phyloP scores from a whole-genome alignment of 208 protist species.

The Porcisia hertigi region DNA sequence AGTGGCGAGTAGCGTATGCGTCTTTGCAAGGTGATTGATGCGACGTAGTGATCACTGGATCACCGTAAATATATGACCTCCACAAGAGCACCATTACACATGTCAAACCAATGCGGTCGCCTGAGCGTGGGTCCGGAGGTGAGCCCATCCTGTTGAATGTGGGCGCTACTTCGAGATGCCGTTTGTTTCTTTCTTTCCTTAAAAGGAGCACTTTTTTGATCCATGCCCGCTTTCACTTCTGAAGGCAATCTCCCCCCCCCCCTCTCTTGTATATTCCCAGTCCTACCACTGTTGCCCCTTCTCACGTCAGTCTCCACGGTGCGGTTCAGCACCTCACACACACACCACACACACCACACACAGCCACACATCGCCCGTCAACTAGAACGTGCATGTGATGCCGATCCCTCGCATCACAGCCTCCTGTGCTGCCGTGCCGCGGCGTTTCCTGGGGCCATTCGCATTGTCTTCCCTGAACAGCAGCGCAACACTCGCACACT shows the following conservation, averaged over 20 bases:
- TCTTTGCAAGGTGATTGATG: not conserved
- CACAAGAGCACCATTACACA: too few relatives aligned
- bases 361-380: not conserved
- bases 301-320: not conserved
- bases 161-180: too few relatives aligned
- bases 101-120: not conserved
- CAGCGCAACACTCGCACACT: not conserved
- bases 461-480: not conserved
- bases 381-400: constrained; percentile 2
- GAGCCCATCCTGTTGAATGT: not conserved
- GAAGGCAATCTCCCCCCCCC: too few relatives aligned
- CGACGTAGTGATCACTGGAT: not conserved
- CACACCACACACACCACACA: not conserved
- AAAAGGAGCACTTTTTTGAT: too few relatives aligned
- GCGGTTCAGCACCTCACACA: not conserved
- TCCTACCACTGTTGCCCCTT: not conserved
- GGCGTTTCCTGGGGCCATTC: not conserved
- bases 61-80: not conserved
- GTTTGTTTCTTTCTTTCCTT: too few relatives aligned
- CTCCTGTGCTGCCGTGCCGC: not conserved
- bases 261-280: not conserved
- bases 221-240: too few relatives aligned
- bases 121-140: not conserved
- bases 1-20: not conserved
- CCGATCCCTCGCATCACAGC: not conserved